phyloP scores from a whole-genome alignment of 2,329 filamentous ascomycete species.

The Talaromyces rugulosus region DNA sequence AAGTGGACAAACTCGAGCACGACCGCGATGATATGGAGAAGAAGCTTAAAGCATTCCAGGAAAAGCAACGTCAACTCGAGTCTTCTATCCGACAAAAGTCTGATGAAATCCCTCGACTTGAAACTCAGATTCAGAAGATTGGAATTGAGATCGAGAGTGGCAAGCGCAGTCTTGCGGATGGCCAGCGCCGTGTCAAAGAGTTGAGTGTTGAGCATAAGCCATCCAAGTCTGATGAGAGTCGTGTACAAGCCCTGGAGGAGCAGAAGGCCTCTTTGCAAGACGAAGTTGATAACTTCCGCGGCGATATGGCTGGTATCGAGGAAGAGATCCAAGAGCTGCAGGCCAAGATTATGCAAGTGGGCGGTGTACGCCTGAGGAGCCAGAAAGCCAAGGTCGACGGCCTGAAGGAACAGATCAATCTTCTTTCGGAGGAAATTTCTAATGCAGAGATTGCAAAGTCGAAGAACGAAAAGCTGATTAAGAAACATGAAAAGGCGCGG shows the following conservation, averaged over 20 bases:
- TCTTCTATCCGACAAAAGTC: constrained; percentile 66
- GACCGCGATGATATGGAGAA: constrained; percentile 82
- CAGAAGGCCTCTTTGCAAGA: constrained; percentile 70
- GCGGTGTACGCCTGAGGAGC: constrained; percentile 83
- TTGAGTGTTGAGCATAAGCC: constrained; percentile 75
- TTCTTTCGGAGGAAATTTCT: constrained; percentile 75
- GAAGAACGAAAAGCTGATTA: constrained; percentile 89
- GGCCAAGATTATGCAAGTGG: constrained; percentile 97
- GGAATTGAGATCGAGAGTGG: constrained; percentile 82
- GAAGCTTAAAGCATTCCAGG: constrained; percentile 78
- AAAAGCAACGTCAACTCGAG: constrained; percentile 78
- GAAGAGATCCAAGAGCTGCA: constrained; percentile 89
- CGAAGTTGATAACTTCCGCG: constrained; percentile 73
- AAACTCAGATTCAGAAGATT: constrained; percentile 89
- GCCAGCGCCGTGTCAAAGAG: constrained; percentile 80
- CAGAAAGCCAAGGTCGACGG: constrained; percentile 90
- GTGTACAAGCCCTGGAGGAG: constrained; percentile 68
- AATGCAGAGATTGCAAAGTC: constrained; percentile 81
- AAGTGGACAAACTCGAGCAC: constrained; percentile 79
- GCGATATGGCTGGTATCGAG: constrained; percentile 85
- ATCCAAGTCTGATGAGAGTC: constrained; percentile 72
- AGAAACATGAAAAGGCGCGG: constrained; percentile 80
- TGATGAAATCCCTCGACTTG: constrained; percentile 74
- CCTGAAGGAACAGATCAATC: constrained; percentile 78
- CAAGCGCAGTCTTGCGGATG: constrained; percentile 76